phyloP scores from a whole-genome alignment of 345 rosid species.

The Crucihimalaya himalaica region DNA sequence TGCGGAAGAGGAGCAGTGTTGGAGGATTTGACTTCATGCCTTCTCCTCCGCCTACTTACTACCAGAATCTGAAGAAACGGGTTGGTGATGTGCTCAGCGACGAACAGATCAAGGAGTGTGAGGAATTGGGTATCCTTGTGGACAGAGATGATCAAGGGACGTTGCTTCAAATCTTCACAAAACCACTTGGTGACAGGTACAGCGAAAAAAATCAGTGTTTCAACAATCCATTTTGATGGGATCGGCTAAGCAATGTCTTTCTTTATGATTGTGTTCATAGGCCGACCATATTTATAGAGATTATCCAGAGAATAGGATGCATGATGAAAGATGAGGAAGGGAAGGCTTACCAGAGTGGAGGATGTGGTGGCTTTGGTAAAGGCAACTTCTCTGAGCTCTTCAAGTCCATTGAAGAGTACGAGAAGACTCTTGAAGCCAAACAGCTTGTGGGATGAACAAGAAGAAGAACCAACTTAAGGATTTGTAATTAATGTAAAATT shows the following conservation, averaged over 20 bases:
- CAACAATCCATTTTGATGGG: not conserved
- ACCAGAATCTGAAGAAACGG: slow-evolving; percentile 67
- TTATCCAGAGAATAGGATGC: slow-evolving; percentile 90
- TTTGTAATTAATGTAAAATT: slow-evolving; percentile 19
- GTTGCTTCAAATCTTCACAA: slow-evolving; percentile 92
- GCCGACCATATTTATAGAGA: slow-evolving; percentile 95
- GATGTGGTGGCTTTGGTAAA: slow-evolving; percentile 95
- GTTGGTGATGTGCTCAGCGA: slow-evolving; percentile 75
- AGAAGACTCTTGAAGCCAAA: slow-evolving; percentile 80
- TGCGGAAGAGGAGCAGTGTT: slow-evolving; percentile 71
- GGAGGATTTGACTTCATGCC: slow-evolving; percentile 99
- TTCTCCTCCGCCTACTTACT: slow-evolving; percentile 86
- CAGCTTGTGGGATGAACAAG: slow-evolving; percentile 31
- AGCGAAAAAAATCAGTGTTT: not conserved
- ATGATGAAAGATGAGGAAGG: slow-evolving; percentile 71
- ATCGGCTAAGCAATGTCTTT: not conserved
- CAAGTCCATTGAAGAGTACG: slow-evolving; percentile 91
- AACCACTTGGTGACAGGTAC: slow-evolving; percentile 92
- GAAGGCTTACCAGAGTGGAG: slow-evolving; percentile 78
- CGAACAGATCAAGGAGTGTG: slow-evolving; percentile 83
- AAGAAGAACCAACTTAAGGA: not conserved
- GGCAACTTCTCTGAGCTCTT: slow-evolving; percentile 95
- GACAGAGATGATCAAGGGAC: slow-evolving; percentile 97
- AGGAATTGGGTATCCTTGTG: slow-evolving; percentile 86
- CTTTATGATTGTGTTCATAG: slow-evolving; percentile 41